Evolutionary conservation across 257 asterid genomes (phyloP).

Genomic region (Solanum dulcamara): DNA sequence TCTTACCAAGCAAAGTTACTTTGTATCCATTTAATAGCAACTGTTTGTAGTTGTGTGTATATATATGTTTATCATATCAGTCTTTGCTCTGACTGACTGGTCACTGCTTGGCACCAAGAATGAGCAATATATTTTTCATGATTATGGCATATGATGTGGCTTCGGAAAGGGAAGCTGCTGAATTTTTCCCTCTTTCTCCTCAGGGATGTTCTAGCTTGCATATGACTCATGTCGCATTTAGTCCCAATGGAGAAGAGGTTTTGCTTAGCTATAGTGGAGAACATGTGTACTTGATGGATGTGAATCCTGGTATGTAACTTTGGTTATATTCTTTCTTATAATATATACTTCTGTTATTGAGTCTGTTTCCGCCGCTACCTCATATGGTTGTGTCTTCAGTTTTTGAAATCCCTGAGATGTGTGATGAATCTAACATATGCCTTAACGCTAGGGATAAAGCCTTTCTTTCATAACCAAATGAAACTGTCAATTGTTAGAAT

Average conservation of each 20-base stretch:
- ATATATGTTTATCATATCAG: background rate
- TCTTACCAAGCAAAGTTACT: background rate
- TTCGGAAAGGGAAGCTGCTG: background rate
- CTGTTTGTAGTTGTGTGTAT: background rate
- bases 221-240: slow-evolving; percentile 81
- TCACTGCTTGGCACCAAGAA: background rate
- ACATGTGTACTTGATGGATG: slow-evolving; percentile 91
- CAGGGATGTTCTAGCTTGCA: slow-evolving; percentile 80
- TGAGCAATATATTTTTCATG: background rate
- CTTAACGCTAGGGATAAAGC: background rate
- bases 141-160: background rate
- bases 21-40: background rate
- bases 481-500: background rate
- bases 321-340: background rate
- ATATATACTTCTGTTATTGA: background rate
- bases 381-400: background rate
- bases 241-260: slow-evolving; percentile 89
- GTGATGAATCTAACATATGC: background rate
- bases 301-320: slow-evolving; percentile 42
- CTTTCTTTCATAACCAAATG: background rate
- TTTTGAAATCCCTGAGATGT: background rate
- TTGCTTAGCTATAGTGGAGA: slow-evolving; percentile 96
- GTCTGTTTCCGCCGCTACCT: background rate
- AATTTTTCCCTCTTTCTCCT: slow-evolving; percentile 7
- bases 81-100: background rate